Evolutionary conservation across 495 filamentous ascomycete species (phyloP).

Genomic region (Penicillium desertorum): DNA sequence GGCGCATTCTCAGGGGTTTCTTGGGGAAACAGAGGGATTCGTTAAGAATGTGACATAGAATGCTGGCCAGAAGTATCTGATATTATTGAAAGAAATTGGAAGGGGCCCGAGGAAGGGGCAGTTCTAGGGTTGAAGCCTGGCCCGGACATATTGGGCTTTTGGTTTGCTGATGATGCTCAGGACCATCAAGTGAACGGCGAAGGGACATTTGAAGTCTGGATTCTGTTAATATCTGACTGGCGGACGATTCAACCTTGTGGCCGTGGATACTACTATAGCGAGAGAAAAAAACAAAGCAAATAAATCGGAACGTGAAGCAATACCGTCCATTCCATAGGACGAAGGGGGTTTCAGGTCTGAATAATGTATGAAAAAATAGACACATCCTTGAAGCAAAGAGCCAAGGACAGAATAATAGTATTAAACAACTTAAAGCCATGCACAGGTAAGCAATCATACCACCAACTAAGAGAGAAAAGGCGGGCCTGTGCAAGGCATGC

Average conservation of each 20-base stretch:
- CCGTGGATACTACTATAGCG: not conserved
- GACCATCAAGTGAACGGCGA: not conserved
- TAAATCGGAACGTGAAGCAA: too few species aligned
- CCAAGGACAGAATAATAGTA: constrained; percentile 25
- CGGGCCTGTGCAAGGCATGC: constrained; percentile 30
- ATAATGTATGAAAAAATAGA: constrained; percentile 10
- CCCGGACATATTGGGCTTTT: not conserved
- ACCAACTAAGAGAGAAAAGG: constrained; percentile 15
- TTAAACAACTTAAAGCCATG: constrained; percentile 35
- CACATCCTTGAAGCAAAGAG: constrained; percentile 12
- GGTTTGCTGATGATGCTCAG: not conserved
- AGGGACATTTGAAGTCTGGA: not conserved
- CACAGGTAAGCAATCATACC: constrained; percentile 21
- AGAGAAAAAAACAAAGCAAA: not conserved
- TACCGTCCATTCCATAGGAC: not conserved
- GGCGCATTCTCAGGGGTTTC: constrained; percentile 19
- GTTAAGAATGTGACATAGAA: constrained; percentile 9
- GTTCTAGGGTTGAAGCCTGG: not conserved
- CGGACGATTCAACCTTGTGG: not conserved
- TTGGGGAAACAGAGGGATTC: constrained; percentile 1
- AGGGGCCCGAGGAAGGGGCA: not conserved
- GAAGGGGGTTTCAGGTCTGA: not conserved
- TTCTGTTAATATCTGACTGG: not conserved
- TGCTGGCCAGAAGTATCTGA: not conserved
- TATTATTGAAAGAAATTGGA: constrained; percentile 4